Conservation (phyloP, 176 grass and related monocot species). For the Microstegium vimineum region DNA sequence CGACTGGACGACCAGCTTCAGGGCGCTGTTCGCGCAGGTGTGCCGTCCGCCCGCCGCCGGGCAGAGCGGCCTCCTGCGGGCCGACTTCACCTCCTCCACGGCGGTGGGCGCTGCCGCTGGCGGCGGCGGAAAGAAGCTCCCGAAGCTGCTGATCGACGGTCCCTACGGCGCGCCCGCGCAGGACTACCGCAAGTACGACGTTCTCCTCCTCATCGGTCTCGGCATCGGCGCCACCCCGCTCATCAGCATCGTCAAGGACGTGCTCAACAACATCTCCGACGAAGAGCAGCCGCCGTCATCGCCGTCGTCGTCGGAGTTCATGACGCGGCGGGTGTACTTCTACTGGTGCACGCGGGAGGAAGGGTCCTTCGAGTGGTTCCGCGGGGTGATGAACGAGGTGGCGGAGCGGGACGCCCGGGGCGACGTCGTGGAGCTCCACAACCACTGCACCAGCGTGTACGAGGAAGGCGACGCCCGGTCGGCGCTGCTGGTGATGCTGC, state of each 20-base stretch:
- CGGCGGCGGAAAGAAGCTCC: conserved; percentile 50
- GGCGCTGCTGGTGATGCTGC: conserved; percentile 84
- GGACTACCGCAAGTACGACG: conserved; percentile 94
- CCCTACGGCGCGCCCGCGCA: conserved; percentile 93
- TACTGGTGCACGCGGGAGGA: conserved; percentile 97
- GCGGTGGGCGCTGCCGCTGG: background rate
- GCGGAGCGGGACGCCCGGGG: conserved; percentile 61
- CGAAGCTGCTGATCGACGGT: conserved; percentile 79
- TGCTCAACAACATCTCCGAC: conserved; percentile 62
- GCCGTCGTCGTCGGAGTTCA: too few species aligned
- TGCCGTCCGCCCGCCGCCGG: conserved; percentile 56
- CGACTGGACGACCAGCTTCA: conserved; percentile 80
- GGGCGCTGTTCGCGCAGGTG: conserved; percentile 61
- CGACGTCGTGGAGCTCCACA: conserved; percentile 83
- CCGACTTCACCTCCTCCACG: conserved; percentile 43
- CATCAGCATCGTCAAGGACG: conserved; percentile 96
- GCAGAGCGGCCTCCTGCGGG: conserved; percentile 68
- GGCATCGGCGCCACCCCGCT: conserved; percentile 94
- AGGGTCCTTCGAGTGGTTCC: conserved; percentile 92
- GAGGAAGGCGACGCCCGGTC: conserved; percentile 82
- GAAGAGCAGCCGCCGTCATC: background rate
- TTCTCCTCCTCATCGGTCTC: conserved; percentile 91
- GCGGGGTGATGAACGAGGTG: conserved; percentile 91
- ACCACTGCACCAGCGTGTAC: conserved; percentile 97
- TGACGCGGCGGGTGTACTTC: conserved; percentile 83